Percentiles rank a stretch among this genome's conserved stretches.
Evolutionary conservation across 176 grass and related monocot species (phyloP).

Genomic region (Rhynchospora pubera): DNA sequence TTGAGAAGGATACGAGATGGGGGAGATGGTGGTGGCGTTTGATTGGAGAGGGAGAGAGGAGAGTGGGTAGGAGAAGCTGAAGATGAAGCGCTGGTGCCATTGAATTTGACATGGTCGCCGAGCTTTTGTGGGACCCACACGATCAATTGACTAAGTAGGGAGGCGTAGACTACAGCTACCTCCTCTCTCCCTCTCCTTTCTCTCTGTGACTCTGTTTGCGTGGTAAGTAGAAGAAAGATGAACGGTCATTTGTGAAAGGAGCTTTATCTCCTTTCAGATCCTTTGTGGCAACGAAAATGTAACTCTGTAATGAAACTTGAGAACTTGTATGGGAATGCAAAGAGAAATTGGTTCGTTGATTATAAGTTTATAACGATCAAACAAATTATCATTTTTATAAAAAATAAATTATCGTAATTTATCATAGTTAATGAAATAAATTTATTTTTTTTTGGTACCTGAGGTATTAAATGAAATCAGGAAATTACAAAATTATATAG

Average conservation of each 20-base stretch:
- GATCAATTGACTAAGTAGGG: not conserved
- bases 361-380: too few species aligned
- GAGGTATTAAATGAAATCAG: too few species aligned
- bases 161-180: not conserved
- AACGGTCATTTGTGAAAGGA: not conserved
- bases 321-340: not conserved
- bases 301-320: not conserved
- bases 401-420: too few species aligned
- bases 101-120: constrained; percentile 25
- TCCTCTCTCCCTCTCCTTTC: not conserved
- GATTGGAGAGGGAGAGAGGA: not conserved
- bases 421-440: too few species aligned
- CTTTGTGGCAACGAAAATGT: not conserved
- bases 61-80: not conserved
- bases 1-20: not conserved
- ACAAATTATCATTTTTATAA: too few species aligned
- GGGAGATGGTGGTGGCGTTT: not conserved
- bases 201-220: not conserved
- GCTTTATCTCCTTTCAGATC: constrained; percentile 3
- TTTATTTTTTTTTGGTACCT: too few species aligned
- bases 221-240: not conserved
- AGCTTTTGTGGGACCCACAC: not conserved
- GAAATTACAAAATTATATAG: too few species aligned
- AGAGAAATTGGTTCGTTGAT: not conserved
- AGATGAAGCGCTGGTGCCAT: constrained; percentile 15